Evolutionary conservation across 2,329 filamentous ascomycete genomes (phyloP).

Genomic region (Colletotrichum eleusines): DNA sequence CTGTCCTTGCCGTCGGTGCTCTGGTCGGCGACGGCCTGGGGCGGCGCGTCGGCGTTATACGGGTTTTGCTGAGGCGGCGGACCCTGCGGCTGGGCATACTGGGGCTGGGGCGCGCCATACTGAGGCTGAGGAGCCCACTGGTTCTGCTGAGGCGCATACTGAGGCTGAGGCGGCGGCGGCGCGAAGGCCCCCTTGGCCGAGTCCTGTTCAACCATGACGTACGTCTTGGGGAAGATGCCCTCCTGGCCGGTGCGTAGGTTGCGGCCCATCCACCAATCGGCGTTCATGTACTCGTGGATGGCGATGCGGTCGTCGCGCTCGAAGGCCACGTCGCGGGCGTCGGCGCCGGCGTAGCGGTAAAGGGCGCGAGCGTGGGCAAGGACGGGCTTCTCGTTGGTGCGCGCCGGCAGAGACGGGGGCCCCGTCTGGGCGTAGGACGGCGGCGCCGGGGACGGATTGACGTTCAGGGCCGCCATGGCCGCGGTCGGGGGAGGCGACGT

Average conservation of each 20-base stretch:
- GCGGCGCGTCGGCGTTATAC: conserved; percentile 78
- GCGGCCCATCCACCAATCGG: conserved; percentile 95
- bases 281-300: conserved; percentile 93
- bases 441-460: conserved; percentile 56
- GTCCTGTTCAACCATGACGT: conserved; percentile 81
- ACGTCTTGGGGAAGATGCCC: conserved; percentile 95
- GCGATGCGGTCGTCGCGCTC: conserved; percentile 83
- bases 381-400: conserved; percentile 62
- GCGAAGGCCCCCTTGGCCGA: conserved; percentile 47
- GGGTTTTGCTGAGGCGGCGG: conserved; percentile 67
- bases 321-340: conserved; percentile 85
- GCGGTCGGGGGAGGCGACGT: conserved; percentile 50
- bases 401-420: conserved; percentile 57
- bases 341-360: conserved; percentile 84
- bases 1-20: conserved; percentile 58
- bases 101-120: conserved; percentile 46
- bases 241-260: conserved; percentile 86
- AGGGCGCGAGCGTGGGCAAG: conserved; percentile 83
- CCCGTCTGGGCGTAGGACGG: conserved; percentile 65
- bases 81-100: conserved; percentile 55
- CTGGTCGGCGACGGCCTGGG: conserved; percentile 77
- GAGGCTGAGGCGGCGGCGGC: conserved; percentile 45
- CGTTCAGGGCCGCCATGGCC: conserved; percentile 58
- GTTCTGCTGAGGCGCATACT: conserved; percentile 44
- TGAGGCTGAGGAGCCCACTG: conserved; percentile 32